A percentile compares a stretch with the other conserved stretches of the same genome.
Evolutionary conservation across 2,329 filamentous ascomycete species (phyloP).

Genomic region (Cucurbitaria berberidis): DNA sequence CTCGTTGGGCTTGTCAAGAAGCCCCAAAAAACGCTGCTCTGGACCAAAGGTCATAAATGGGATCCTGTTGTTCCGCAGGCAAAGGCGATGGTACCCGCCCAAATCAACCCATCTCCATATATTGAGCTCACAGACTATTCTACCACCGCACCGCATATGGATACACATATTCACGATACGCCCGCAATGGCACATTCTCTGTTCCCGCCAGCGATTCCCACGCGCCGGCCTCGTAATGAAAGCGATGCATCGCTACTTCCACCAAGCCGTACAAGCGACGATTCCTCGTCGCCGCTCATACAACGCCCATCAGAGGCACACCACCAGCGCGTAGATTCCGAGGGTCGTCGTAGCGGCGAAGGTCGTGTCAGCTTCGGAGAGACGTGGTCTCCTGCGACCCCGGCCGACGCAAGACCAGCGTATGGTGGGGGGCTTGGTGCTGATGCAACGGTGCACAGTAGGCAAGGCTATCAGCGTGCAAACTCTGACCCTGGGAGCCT

Average conservation of each 20-base stretch:
- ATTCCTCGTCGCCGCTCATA: constrained; percentile 11
- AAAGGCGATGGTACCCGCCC: background rate
- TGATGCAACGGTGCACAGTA: constrained; percentile 8
- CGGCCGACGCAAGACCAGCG: background rate
- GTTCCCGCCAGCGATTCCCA: constrained; percentile 24
- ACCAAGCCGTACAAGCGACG: background rate
- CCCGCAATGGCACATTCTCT: constrained; percentile 26
- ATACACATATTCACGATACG: constrained; percentile 16
- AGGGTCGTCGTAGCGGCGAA: constrained; percentile 6
- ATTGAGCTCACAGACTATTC: constrained; percentile 25
- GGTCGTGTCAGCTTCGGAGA: constrained; percentile 1
- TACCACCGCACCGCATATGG: background rate
- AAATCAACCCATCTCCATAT: constrained; percentile 7
- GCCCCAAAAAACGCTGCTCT: constrained; percentile 30
- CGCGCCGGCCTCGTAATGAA: constrained; percentile 12
- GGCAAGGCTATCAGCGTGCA: constrained; percentile 17
- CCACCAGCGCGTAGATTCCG: constrained; percentile 6
- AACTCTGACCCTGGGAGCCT: constrained; percentile 20
- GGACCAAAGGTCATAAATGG: constrained; percentile 22
- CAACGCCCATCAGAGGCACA: constrained; percentile 16
- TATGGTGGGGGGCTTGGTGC: constrained; percentile 12
- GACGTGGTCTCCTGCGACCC: background rate
- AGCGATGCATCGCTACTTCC: constrained; percentile 8
- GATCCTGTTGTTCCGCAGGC: constrained; percentile 1
- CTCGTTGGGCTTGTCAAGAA: constrained; percentile 23